Base-by-base conservation (phyloP, 352 stramenopile species). In the Saprolegnia diclina region DNA sequence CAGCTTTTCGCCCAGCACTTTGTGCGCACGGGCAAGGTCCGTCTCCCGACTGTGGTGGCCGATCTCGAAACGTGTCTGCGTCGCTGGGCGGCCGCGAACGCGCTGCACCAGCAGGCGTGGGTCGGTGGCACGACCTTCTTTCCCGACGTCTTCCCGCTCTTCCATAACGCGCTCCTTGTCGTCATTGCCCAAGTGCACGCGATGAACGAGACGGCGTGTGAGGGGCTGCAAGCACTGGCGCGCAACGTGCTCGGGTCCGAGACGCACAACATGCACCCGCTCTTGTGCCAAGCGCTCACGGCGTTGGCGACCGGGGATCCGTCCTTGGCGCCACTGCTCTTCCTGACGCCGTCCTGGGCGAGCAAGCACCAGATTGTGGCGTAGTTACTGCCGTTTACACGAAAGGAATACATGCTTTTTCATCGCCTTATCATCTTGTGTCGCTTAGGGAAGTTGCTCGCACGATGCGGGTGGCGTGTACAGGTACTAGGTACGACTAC, bases 1-100 rank as follows among this genome's bases (percentile, higher is more conserved):
- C 85, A 92, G 66, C 79, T 89, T 35, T 74, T 79, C 26, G 69
- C 80, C 10, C 77, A 76, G 65, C 76, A 79, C 40, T 42, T 87
- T 44, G 74, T 75, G 45, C 18, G 29, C 13, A 61, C 46, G 19
- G 62, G 62, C 21, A 42, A 24, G 19, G 40, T 68, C 7, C 11
- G 13, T 6, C 22, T 46, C 16, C 42, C 46, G 6, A 9, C 44
- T 29, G 5, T 68, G 11, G 0, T 68, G 16, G 4, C 29, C 4
- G 16, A 56, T 14, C 21, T 54, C 24, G 44, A 56, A 9, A n/a
- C 62, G 16, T 48, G 29, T 9, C 32, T 68, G n/a, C 24, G 0
- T 0, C 14, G 16, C 0, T 68, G 62, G 62, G 10, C 11, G 0
- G 21, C 65, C 16, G 22, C 62, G 18, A 29, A 26, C n/a, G 44